phyloP scores from a whole-genome alignment of 2,329 filamentous ascomycete genomes.

The Trichoderma endophyticum region DNA sequence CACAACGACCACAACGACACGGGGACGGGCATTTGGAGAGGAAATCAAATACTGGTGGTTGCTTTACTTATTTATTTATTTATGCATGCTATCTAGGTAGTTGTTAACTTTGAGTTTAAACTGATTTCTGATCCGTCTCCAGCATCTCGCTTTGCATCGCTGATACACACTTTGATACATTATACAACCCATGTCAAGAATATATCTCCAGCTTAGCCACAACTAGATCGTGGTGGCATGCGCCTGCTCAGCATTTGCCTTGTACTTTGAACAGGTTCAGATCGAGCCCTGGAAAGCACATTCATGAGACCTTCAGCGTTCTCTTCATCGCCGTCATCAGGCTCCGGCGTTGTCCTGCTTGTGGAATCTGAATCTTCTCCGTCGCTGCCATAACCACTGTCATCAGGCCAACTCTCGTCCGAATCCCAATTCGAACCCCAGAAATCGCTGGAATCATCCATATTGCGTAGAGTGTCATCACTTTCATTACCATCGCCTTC shows the following conservation, averaged over 20 bases:
- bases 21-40: not conserved
- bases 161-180: not conserved
- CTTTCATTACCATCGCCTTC: not conserved
- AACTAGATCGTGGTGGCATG: not conserved
- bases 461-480: not conserved
- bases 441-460: not conserved
- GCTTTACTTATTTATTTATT: not conserved
- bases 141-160: not conserved
- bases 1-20: not conserved
- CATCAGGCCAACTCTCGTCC: not conserved
- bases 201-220: not conserved
- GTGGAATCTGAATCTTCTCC: not conserved
- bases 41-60: not conserved
- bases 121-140: not conserved
- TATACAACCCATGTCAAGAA: not conserved
- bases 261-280: not conserved
- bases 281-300: not conserved
- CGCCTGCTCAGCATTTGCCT: not conserved
- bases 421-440: not conserved
- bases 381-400: not conserved
- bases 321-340: not conserved
- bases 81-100: not conserved
- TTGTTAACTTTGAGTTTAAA: not conserved
- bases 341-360: not conserved
- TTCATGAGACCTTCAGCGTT: not conserved